phyloP scores from a whole-genome alignment of 768 basidiomycete genomes.

The Termitomyces heimii region DNA sequence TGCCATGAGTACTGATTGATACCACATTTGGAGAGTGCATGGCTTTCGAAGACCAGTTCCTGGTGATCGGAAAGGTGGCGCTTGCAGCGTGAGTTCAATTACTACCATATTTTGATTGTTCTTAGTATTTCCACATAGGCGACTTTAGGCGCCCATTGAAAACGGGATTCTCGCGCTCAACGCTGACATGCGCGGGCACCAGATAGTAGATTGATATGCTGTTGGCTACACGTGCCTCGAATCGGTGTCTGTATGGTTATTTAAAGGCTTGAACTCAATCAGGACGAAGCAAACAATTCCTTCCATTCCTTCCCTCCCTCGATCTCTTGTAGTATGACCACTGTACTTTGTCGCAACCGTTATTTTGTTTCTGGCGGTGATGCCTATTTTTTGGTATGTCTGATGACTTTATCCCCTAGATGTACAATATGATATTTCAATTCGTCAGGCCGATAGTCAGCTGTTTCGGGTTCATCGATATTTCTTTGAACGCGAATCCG shows the following conservation, averaged over 20 bases:
- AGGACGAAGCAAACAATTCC: too few relatives aligned
- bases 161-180: neutral
- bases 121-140: neutral
- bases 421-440: neutral
- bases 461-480: conserved; percentile 54
- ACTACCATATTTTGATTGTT: neutral
- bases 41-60: neutral
- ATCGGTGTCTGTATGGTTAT: neutral
- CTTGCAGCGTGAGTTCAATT: neutral
- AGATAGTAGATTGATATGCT: neutral
- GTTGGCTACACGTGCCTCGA: neutral
- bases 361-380: neutral
- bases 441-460: conserved; percentile 43
- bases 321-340: neutral
- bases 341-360: conserved; percentile 14
- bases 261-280: neutral
- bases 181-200: neutral
- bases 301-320: neutral
- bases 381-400: conserved; percentile 42
- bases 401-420: neutral
- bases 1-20: neutral
- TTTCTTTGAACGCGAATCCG: conserved; percentile 59
- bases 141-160: neutral
- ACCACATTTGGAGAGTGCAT: neutral
- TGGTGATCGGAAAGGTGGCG: neutral